Evolutionary conservation across 495 filamentous ascomycete genomes (phyloP), one percentile per base, ranked within the genome.

Genomic region (Daldinia childiae): DNA sequence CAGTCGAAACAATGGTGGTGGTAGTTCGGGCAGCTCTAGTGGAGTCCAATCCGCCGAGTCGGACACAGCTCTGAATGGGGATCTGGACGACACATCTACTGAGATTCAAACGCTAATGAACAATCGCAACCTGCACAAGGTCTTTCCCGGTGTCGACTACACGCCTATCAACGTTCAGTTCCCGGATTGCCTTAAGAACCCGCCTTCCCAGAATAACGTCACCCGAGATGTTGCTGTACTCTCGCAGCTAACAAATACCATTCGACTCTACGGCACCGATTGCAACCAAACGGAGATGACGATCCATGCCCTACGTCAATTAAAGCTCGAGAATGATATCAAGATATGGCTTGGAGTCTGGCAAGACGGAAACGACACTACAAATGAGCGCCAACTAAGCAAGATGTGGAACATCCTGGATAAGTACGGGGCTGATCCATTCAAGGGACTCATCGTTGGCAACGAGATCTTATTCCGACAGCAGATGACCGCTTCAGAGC

Each of bases 271-370:
- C 77, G 95, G 95, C 26, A 98, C 93, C 15, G 95, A 99, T 80
- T 99, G 95, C 86, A 98, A 98, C 77, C 95, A 98, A 79, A 98
- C 95, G 0, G 89, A 97, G 77, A 93, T 98, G 92, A 90, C 95
- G 1, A 85, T 98, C 43, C 89, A 95, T 73, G 88, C 94, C 6
- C 90, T 99, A 75, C 83, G 90, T 58, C 86, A 85, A 57, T 85
- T 98, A 34, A 86, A 87, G 36, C 79, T 97, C 58, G 87, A 88
- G 21, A 87, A 90, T 71, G 79, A 77, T 0, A 90, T 97, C 83
- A 97, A 95, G 72, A 84, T 99, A 69, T 98, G 95, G 95, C 85
- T 98, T 19, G 95, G 95, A 14, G 95, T 98, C 19, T 99, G 94
- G 94, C 90, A 95, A 64, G 93, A 93, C 76, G 84, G 82, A 43